phyloP scores from a whole-genome alignment of 306 rosid genomes.

The Ormosia semicastrata region DNA sequence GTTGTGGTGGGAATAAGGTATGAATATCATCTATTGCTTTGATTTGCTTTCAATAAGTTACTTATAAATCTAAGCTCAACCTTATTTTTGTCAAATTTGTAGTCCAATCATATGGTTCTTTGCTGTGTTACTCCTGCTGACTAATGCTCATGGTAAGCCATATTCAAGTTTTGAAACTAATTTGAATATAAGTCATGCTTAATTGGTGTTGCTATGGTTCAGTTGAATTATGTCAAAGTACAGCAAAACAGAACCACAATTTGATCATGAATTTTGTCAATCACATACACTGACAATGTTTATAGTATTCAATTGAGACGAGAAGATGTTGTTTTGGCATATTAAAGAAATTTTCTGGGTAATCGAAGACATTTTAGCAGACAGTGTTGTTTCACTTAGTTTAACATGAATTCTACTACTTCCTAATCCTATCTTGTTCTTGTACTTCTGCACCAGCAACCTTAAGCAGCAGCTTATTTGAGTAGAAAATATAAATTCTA shows the following conservation, averaged over 20 bases:
- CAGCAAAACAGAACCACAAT: neutral
- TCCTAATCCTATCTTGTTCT: neutral
- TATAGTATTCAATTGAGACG: neutral
- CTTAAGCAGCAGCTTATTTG: neutral
- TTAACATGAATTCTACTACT: neutral
- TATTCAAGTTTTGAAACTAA: neutral
- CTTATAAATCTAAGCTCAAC: neutral
- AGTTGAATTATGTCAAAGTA: neutral
- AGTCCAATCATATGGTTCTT: constrained; percentile 80
- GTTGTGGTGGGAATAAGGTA: constrained; percentile 84
- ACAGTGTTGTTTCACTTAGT: neutral
- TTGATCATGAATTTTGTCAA: neutral
- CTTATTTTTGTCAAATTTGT: constrained; percentile 28
- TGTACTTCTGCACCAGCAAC: neutral
- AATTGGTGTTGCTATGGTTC: neutral
- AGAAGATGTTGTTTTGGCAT: neutral
- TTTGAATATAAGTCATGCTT: neutral
- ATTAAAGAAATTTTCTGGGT: neutral
- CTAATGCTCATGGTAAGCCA: constrained; percentile 64
- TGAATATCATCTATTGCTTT: neutral
- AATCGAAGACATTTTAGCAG: neutral
- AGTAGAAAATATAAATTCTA: neutral
- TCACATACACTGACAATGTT: neutral
- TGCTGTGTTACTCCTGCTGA: constrained; percentile 63
- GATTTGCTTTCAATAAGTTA: constrained; percentile 4